phyloP scores from a whole-genome alignment of 345 rosid species.

The Turnera subulata region DNA sequence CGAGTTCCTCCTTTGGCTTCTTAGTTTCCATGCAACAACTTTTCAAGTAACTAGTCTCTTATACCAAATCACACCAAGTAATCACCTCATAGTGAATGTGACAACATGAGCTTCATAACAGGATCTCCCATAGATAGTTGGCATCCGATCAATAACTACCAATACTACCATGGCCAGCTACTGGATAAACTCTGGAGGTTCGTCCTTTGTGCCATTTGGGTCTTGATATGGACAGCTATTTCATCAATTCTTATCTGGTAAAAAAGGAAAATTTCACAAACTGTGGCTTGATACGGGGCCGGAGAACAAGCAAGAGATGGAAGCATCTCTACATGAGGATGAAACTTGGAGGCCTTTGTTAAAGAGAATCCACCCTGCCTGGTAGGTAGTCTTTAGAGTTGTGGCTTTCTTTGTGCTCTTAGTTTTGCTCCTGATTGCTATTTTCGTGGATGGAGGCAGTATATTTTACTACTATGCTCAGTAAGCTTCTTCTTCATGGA shows the following conservation, averaged over 20 bases:
- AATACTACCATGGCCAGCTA: conserved; percentile 58
- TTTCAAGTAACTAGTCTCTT: background rate
- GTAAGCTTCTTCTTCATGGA: conserved; percentile 42
- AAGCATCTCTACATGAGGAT: conserved; percentile 50
- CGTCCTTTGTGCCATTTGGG: conserved; percentile 60
- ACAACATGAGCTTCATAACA: conserved; percentile 39
- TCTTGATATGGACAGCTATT: conserved; percentile 29
- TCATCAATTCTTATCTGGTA: conserved; percentile 58
- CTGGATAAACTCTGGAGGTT: conserved; percentile 98
- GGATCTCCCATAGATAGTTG: conserved; percentile 46
- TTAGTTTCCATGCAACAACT: background rate
- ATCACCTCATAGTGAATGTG: conserved; percentile 11
- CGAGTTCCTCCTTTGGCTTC: too few species aligned
- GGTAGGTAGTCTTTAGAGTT: conserved; percentile 77
- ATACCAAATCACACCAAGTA: conserved; percentile 1
- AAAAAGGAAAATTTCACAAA: conserved; percentile 41
- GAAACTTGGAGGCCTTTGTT: conserved; percentile 88
- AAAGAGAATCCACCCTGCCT: conserved; percentile 78
- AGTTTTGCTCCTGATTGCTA: conserved; percentile 39
- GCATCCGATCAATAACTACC: conserved; percentile 55
- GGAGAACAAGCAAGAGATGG: conserved; percentile 39
- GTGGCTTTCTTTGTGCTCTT: conserved; percentile 64
- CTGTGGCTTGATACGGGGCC: conserved; percentile 4
- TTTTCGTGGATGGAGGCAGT: conserved; percentile 58
- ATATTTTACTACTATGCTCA: conserved; percentile 92